Evolutionary conservation across 306 rosid genomes (phyloP).

Genomic region (Malus domestica): DNA sequence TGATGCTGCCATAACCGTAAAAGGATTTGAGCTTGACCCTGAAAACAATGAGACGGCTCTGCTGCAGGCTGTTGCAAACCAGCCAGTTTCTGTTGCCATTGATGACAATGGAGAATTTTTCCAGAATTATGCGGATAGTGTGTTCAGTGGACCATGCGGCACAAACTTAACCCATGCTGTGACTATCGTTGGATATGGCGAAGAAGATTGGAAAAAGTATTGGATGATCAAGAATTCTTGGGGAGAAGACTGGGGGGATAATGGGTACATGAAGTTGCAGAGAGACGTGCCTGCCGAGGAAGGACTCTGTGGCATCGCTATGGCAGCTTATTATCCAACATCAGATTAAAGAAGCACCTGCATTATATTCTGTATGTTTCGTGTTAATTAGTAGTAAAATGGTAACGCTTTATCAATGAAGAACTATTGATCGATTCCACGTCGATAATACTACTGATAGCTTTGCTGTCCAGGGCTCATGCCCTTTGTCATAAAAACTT

Average conservation of each 20-base stretch:
- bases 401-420: background rate
- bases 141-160: conserved; percentile 28
- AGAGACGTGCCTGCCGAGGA: background rate
- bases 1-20: conserved; percentile 6
- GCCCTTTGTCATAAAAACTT: background rate
- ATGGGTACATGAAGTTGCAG: background rate
- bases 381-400: background rate
- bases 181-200: background rate
- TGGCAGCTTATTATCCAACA: background rate
- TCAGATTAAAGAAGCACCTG: background rate
- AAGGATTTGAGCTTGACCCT: conserved; percentile 24
- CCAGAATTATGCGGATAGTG: conserved; percentile 30
- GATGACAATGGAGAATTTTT: conserved; percentile 26
- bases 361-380: background rate
- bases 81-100: conserved; percentile 36
- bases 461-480: background rate
- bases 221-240: background rate
- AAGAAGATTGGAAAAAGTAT: background rate
- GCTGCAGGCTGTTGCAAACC: conserved; percentile 24
- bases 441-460: background rate
- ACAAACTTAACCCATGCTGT: background rate
- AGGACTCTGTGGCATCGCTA: background rate
- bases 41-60: conserved; percentile 21
- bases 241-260: background rate
- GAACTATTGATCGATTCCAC: background rate